These are phyloP conservation scores for Canna indica DNA, from an alignment of 176 grass and related monocot genomes.

Conservation along the genomic window DNA sequence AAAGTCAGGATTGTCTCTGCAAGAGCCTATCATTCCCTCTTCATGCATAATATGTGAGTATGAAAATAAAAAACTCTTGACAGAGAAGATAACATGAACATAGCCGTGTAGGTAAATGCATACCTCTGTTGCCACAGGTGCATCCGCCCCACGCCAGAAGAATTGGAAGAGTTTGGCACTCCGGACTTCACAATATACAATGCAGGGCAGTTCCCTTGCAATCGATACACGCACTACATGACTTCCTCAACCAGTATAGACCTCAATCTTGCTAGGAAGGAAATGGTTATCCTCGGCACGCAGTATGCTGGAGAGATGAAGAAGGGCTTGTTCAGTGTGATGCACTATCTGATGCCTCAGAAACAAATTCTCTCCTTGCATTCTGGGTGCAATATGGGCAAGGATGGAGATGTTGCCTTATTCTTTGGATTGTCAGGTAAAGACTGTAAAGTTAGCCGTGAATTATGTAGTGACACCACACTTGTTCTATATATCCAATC, in stretches of 20 bases:
- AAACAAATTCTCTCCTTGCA: conserved; percentile 82
- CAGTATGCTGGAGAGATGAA: conserved; percentile 99
- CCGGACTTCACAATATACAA: conserved; percentile 99
- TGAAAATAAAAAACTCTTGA: background rate
- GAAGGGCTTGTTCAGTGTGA: conserved; percentile 91
- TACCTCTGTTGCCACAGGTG: conserved; percentile 45
- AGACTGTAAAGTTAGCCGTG: background rate
- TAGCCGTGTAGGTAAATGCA: background rate
- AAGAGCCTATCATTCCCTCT: conserved; percentile 96
- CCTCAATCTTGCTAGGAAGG: conserved; percentile 83
- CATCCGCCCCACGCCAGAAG: conserved; percentile 86
- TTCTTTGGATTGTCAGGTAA: conserved; percentile 99
- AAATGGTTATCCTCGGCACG: conserved; percentile 99
- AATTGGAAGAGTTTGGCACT: conserved; percentile 78
- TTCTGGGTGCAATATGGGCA: conserved; percentile 97
- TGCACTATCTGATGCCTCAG: conserved; percentile 99
- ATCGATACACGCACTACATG: conserved; percentile 99
- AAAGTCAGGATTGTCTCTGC: conserved; percentile 96
- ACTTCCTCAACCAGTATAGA: conserved; percentile 90
- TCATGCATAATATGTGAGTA: conserved; percentile 99
- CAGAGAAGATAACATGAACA: background rate
- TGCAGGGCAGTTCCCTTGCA: conserved; percentile 92
- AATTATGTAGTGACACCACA: background rate
- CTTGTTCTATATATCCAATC: background rate
- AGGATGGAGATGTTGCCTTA: conserved; percentile 76